These are phyloP conservation scores for Tardiomyces depauwii DNA, from an alignment of 1,139 yeast genomes.

Conservation along the genomic window DNA sequence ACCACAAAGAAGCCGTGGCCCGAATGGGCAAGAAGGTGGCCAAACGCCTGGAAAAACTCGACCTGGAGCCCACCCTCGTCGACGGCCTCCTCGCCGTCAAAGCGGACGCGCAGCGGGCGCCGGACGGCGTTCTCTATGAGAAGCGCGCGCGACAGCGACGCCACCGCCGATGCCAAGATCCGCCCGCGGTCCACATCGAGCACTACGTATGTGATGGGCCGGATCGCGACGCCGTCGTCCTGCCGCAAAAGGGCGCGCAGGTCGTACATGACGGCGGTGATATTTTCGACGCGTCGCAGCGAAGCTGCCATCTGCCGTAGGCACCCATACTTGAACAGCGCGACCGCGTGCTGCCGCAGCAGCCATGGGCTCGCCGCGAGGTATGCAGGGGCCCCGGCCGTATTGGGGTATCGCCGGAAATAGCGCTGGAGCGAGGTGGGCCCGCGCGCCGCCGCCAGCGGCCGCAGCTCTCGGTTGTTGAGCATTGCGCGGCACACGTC, in stretches of 20 bases:
- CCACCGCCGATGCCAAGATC: background rate
- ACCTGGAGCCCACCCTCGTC: slow-evolving; percentile 23
- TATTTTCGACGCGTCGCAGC: background rate
- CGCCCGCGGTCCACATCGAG: background rate
- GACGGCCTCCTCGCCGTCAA: slow-evolving; percentile 17
- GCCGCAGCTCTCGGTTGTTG: too few species aligned
- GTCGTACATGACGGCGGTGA: background rate
- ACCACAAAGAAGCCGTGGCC: slow-evolving; percentile 5
- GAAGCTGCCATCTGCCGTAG: background rate
- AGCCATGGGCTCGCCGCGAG: background rate
- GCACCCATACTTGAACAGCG: background rate
- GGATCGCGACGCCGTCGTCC: background rate
- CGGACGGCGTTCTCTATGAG: slow-evolving; percentile 3
- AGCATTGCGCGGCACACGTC: too few species aligned
- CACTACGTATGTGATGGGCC: background rate
- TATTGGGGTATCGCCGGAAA: too few species aligned
- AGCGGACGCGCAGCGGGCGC: slow-evolving; percentile 16
- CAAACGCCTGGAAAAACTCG: slow-evolving; percentile 19
- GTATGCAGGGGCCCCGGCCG: too few species aligned
- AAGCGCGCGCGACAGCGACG: background rate
- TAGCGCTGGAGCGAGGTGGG: too few species aligned
- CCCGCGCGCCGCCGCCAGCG: too few species aligned
- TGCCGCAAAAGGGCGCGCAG: background rate
- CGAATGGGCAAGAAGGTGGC: slow-evolving; percentile 9
- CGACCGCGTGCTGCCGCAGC: background rate